phyloP scores from a whole-genome alignment of 2,329 filamentous ascomycete genomes.

The Pseudogymnoascus sp. region DNA sequence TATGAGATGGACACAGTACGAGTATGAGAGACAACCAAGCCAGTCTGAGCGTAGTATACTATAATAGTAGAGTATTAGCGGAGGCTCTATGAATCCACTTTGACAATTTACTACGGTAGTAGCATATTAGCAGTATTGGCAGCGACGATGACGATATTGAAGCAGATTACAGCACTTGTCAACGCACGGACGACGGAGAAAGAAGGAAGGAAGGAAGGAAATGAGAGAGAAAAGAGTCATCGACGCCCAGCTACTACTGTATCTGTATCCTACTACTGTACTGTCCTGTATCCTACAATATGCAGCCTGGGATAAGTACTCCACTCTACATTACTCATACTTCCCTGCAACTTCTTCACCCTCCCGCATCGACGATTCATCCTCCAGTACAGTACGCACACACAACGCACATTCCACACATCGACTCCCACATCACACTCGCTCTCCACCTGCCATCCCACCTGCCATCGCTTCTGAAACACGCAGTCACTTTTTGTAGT shows the following conservation, averaged over 20 bases:
- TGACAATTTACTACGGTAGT: no score
- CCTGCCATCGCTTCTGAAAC: not conserved
- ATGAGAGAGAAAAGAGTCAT: not conserved
- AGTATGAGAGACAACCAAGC: not conserved
- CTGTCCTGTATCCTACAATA: no score
- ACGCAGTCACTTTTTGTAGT: not conserved
- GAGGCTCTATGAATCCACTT: not conserved
- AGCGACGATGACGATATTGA: not conserved
- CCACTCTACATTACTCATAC: not conserved
- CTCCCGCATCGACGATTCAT: not conserved
- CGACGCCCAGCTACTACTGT: not conserved
- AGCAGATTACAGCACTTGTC: not conserved
- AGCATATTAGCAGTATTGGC: not conserved
- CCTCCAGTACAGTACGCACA: no score
- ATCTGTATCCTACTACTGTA: no score
- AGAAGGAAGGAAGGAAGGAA: not conserved
- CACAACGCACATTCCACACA: not conserved
- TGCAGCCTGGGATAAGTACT: not conserved
- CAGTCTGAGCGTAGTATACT: not conserved
- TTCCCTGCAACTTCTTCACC: not conserved
- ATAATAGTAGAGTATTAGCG: not conserved
- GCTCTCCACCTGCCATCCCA: not conserved
- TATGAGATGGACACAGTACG: not conserved
- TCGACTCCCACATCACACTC: not conserved
- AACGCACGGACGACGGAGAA: not conserved